Base-by-base conservation (phyloP, 2,329 filamentous ascomycete genomes). In the Fusarium buharicum region DNA sequence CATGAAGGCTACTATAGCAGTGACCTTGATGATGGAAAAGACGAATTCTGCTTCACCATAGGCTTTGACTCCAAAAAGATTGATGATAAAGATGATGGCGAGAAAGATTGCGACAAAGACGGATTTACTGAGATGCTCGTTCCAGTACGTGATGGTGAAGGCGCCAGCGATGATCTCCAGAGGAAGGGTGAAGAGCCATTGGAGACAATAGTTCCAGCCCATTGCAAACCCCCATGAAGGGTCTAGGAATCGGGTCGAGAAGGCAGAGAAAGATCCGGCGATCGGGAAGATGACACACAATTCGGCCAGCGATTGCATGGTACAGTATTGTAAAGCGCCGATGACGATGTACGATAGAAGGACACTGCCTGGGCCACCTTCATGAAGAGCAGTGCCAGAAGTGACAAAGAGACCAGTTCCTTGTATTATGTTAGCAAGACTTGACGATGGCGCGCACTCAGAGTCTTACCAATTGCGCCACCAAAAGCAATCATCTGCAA, bases 401-500 rank as follows among this genome's bases (percentile, higher is more conserved):
- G 91, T 90, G 28, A 97, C 91, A 73, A 97, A 97, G 4, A 97
- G 81, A 62, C 93, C 93, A n/a, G 90, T 93, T 60, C 89, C 89
- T 89, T 48, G 6, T 2, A 6, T 2, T 2, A 8, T 20, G 13
- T 60, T 40, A 60, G 55, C 27, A 18, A 11, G 8, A 22, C n/a
- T 24, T 12, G 12, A n/a, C 10, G 14, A 27, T 12, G 3, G 14
- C 14, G 14, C 3, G 12, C 5, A 20, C 4, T 20, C 3, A 5
- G 14, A 13, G 31, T 63, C 75, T 13, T 78, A 86, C 90, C 91
- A 70, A 97, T 97, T 14, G 91, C 94, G 45, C 93, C 93, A 65
- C 93, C 93, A 67, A 97, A 96, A 11, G 94, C 94, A 81, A 97
- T 97, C 94, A 97, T 97, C 80, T 97, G 93, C 73, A 97, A 74